These are phyloP conservation scores for Filosporella fistucella DNA, from an alignment of 495 filamentous ascomycete genomes.

Conservation along the genomic window DNA sequence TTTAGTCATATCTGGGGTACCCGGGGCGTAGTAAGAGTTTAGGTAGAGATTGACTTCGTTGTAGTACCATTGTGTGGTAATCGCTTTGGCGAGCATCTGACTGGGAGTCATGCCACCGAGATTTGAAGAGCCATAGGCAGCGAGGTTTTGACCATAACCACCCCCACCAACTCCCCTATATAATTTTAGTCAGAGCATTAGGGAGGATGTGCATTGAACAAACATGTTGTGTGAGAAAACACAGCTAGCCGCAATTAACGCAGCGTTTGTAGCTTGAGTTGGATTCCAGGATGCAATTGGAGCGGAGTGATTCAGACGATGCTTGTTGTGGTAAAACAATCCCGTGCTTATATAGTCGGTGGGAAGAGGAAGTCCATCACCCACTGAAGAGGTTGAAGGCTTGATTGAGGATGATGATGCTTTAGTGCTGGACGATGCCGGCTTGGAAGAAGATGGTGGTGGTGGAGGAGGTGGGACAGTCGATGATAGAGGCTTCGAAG, in stretches of 20 bases:
- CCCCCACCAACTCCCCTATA: slow-evolving; percentile 27
- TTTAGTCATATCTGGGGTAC: slow-evolving; percentile 50
- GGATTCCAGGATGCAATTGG: slow-evolving; percentile 55
- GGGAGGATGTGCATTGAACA: not conserved
- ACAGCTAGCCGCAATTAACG: slow-evolving; percentile 44
- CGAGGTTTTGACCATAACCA: slow-evolving; percentile 83
- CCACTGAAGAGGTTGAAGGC: not conserved
- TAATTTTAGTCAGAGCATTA: not conserved
- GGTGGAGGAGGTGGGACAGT: not conserved
- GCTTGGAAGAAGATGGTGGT: not conserved
- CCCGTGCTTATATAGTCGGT: slow-evolving; percentile 31
- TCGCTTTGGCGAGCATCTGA: slow-evolving; percentile 52
- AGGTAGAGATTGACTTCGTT: slow-evolving; percentile 55
- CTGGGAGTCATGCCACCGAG: slow-evolving; percentile 19
- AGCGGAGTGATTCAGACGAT: slow-evolving; percentile 78
- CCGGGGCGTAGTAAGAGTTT: slow-evolving; percentile 33
- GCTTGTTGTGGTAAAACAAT: slow-evolving; percentile 76
- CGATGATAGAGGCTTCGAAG: not conserved
- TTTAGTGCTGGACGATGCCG: not conserved
- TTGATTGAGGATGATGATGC: not conserved
- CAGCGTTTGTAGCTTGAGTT: slow-evolving; percentile 55
- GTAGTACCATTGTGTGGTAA: slow-evolving; percentile 80
- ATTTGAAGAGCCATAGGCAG: slow-evolving; percentile 33
- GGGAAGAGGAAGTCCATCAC: not conserved
- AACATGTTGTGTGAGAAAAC: slow-evolving; percentile 69